These are phyloP conservation scores for Vitis vinifera DNA, from an alignment of 164 flowering plant species.

Conservation along the genomic window ASM3070453v1 NC_081811.1:18448001-18448500, in stretches of 20 bases:
- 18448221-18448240: conserved; percentile 45
- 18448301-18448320: conserved; percentile 87
- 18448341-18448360: conserved; percentile 43
- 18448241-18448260: conserved; percentile 64
- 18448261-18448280: conserved; percentile 50
- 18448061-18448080: conserved; percentile 70
- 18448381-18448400: too few relatives aligned
- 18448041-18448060: conserved; percentile 67
- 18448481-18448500: too few relatives aligned
- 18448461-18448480: too few relatives aligned
- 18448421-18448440: too few relatives aligned
- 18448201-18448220: conserved; percentile 87
- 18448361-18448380: too few relatives aligned
- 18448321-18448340: conserved; percentile 95
- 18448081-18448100: conserved; percentile 60
- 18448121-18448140: conserved; percentile 77
- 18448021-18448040: conserved; percentile 32
- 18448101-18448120: conserved; percentile 59
- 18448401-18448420: too few relatives aligned
- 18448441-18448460: too few relatives aligned
- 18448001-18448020: too few relatives aligned
- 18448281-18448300: conserved; percentile 53
- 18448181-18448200: conserved; percentile 74
- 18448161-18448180: conserved; percentile 73
- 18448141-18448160: conserved; percentile 83